Conservation (phyloP, 1,139 yeast genomes). For the Lodderomyces parapsilosis region DNA sequence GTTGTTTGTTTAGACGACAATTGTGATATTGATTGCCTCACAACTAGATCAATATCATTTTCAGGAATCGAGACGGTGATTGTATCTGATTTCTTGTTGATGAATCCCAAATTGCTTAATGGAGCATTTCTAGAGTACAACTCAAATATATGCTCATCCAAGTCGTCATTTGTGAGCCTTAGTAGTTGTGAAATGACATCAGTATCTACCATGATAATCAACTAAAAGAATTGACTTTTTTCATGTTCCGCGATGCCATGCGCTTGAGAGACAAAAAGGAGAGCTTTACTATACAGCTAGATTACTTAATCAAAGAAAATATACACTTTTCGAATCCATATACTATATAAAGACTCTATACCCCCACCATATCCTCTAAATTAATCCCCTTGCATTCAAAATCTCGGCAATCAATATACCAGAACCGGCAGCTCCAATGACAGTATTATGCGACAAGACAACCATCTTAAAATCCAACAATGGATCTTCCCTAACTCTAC, state of each 20-base stretch:
- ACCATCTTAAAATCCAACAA: slow-evolving; percentile 95
- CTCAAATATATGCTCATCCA: slow-evolving; percentile 49
- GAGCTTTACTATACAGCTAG: too few species aligned
- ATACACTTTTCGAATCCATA: too few species aligned
- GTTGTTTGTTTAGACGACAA: slow-evolving; percentile 37
- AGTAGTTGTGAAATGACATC: background rate
- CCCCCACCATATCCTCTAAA: slow-evolving; percentile 33
- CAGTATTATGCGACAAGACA: slow-evolving; percentile 91
- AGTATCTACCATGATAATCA: background rate
- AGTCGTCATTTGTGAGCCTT: slow-evolving; percentile 5
- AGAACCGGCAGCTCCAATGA: slow-evolving; percentile 99
- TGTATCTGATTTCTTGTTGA: slow-evolving; percentile 32
- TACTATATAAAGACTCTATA: background rate
- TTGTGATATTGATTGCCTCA: slow-evolving; percentile 43
- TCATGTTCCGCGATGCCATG: too few species aligned
- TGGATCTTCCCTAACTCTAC: slow-evolving; percentile 90
- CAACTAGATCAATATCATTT: slow-evolving; percentile 27
- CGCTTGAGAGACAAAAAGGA: too few species aligned
- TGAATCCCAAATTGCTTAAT: slow-evolving; percentile 47
- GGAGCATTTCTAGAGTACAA: slow-evolving; percentile 40
- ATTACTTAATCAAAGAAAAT: too few species aligned
- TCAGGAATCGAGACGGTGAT: slow-evolving; percentile 34
- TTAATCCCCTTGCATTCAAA: slow-evolving; percentile 70
- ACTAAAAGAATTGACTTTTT: too few species aligned
- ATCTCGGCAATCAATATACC: slow-evolving; percentile 95